Base-by-base conservation (phyloP, 441 rosid genomes). In the Theobroma grandiflorum region DNA sequence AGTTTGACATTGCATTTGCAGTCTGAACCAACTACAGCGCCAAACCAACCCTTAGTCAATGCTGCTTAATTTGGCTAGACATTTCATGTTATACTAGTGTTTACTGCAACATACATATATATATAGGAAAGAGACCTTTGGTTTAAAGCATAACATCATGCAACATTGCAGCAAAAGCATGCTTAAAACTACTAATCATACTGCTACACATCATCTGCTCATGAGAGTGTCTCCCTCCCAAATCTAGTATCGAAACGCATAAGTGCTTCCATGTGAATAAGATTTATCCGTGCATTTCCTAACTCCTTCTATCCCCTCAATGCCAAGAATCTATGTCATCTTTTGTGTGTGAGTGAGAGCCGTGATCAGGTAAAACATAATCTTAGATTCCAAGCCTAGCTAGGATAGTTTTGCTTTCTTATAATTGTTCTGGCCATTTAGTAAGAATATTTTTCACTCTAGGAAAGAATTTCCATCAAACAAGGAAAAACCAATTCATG, bases 301-400 rank as follows among this genome's bases (percentile, higher is more conserved):
- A 9, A 12, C 72, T 61, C 75, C 49, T 77, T 55, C 35, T 16
- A 45, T 72, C 74, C 55, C 74, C 65, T 76, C 65, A 8, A 35
- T 49, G 72, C 57, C 7, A 37, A 58, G 84, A 80, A 80, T 80
- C 83, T 82, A 69, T 78, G 64, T 72, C 78, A 37, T 77, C 72
- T 71, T 59, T 63, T 6, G 15, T 20, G 33, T 10, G 53, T 3
- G 52, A 4, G 3, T 52, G 75, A 82, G 74, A 70, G 69, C 59
- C 49, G 35, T 70, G 64, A 10, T 47, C 11, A 18, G 40, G 74
- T 15, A 52, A 22, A 58, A 18, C 76, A 71, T 55, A 5, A 49
- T 26, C 69, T 78, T 40, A 9, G 74, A 42, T 76, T 52, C n/a
- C 68, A 43, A 26, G 65, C 26, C 37, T 26, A 26, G 31, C 20